phyloP scores from a whole-genome alignment of 1,284 basidiomycete genomes.

The Apiotrichum akiyoshidainum region DNA sequence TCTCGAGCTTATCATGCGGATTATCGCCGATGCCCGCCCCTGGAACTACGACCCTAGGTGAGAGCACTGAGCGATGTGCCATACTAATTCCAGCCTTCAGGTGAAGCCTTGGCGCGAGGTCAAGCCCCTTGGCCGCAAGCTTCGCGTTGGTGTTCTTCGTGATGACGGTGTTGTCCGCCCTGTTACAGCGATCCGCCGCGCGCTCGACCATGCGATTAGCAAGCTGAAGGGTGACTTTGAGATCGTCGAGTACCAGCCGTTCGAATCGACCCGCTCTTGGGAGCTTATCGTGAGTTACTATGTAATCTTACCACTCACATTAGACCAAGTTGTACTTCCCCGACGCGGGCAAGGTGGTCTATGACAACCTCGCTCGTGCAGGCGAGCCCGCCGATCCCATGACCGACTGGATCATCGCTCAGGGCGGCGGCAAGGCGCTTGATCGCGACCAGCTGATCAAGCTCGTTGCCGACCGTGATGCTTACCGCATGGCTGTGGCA shows the following conservation, averaged over 20 bases:
- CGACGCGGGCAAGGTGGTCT: constrained; percentile 31
- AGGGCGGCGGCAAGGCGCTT: constrained; percentile 5
- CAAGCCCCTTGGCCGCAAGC: constrained; percentile 9
- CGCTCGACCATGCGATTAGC: constrained; percentile 35
- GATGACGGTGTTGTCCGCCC: constrained; percentile 28
- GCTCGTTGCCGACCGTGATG: constrained; percentile 32
- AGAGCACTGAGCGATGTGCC: neutral
- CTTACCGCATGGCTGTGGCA: constrained; percentile 30
- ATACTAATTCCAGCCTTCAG: neutral
- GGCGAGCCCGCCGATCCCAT: constrained; percentile 41
- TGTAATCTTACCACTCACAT: neutral
- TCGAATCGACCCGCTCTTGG: constrained; percentile 25
- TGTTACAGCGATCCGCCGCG: constrained; percentile 45
- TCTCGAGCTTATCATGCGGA: constrained; percentile 39
- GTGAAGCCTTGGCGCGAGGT: neutral
- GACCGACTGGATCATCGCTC: constrained; percentile 37
- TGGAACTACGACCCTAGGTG: constrained; percentile 26
- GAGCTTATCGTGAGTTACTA: constrained; percentile 24
- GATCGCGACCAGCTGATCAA: constrained; percentile 20
- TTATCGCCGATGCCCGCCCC: constrained; percentile 32
- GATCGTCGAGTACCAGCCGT: constrained; percentile 32
- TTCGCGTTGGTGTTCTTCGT: constrained; percentile 7
- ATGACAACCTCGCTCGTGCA: constrained; percentile 18
- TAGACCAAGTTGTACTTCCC: constrained; percentile 39
- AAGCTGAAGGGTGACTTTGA: constrained; percentile 33